phyloP scores from a whole-genome alignment of 2,329 filamentous ascomycete species.

The Paraphoma sp. region DNA sequence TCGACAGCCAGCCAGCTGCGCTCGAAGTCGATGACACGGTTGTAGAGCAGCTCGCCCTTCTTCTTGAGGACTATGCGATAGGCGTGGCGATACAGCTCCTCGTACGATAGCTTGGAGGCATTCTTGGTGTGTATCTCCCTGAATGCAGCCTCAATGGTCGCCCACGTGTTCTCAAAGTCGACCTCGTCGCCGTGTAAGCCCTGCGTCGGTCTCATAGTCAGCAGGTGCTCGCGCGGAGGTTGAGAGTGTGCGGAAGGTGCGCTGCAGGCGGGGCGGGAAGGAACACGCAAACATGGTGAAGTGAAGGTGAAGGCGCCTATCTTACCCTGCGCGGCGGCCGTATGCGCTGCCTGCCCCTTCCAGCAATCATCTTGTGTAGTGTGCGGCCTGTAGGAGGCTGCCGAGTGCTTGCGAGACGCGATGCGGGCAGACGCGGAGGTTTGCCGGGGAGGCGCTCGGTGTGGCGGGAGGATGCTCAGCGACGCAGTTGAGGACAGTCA shows the following conservation, averaged over 20 bases:
- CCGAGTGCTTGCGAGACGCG: neutral
- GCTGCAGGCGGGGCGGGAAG: neutral
- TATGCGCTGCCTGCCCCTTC: conserved; percentile 67
- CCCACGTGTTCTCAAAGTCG: conserved; percentile 89
- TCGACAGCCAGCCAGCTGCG: conserved; percentile 77
- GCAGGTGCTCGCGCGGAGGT: neutral
- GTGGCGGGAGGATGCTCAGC: neutral
- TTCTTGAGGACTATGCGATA: conserved; percentile 94
- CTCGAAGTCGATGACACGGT: conserved; percentile 81
- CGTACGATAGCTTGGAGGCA: conserved; percentile 88
- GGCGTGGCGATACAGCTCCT: conserved; percentile 90
- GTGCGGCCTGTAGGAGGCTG: conserved; percentile 4
- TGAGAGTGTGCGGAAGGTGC: neutral
- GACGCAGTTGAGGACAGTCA: neutral
- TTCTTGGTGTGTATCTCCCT: conserved; percentile 91
- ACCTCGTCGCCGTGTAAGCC: conserved; percentile 67
- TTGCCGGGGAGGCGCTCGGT: neutral
- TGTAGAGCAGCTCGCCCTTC: conserved; percentile 82
- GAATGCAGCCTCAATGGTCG: conserved; percentile 75
- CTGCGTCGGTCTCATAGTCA: conserved; percentile 48
- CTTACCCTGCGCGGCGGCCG: conserved; percentile 71
- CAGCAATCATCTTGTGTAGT: conserved; percentile 57
- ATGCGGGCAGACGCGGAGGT: conserved; percentile 4
- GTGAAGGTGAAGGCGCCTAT: conserved; percentile 22
- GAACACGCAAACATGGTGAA: neutral